Evolutionary conservation across 768 basidiomycete species (phyloP).

Genomic region (Tylopilus balloui): DNA sequence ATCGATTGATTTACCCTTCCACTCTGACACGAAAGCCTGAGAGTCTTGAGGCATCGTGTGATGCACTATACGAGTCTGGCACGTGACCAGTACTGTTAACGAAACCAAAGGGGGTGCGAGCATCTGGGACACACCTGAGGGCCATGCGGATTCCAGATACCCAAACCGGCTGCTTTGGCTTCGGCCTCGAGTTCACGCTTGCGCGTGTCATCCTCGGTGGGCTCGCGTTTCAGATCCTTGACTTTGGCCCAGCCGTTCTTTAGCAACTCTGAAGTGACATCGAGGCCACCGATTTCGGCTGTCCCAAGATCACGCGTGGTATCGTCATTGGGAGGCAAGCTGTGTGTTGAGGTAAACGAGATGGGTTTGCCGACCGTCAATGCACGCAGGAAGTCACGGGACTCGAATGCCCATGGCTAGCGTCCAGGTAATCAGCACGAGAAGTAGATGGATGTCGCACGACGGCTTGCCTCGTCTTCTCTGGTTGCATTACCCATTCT

Average conservation of each 20-base stretch:
- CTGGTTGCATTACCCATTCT: slow-evolving; percentile 76
- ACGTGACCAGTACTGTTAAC: slow-evolving; percentile 5
- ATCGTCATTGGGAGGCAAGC: slow-evolving; percentile 72
- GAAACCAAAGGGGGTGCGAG: not conserved
- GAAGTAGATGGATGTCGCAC: not conserved
- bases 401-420: slow-evolving; percentile 87
- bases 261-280: slow-evolving; percentile 73
- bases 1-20: slow-evolving; percentile 89
- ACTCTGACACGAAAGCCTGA: slow-evolving; percentile 81
- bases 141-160: slow-evolving; percentile 83
- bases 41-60: slow-evolving; percentile 89
- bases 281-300: slow-evolving; percentile 67
- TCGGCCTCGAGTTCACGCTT: slow-evolving; percentile 73
- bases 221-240: slow-evolving; percentile 82
- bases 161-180: slow-evolving; percentile 70
- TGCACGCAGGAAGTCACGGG: slow-evolving; percentile 86
- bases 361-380: slow-evolving; percentile 89
- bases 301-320: slow-evolving; percentile 74
- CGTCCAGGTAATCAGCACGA: not conserved
- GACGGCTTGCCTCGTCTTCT: slow-evolving; percentile 76
- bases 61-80: slow-evolving; percentile 66
- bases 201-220: slow-evolving; percentile 70
- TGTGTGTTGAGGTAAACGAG: slow-evolving; percentile 77
- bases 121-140: slow-evolving; percentile 46
- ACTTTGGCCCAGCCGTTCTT: slow-evolving; percentile 90